Base-by-base conservation (phyloP, 2,329 filamentous ascomycete species). In the Claviceps africana region DNA sequence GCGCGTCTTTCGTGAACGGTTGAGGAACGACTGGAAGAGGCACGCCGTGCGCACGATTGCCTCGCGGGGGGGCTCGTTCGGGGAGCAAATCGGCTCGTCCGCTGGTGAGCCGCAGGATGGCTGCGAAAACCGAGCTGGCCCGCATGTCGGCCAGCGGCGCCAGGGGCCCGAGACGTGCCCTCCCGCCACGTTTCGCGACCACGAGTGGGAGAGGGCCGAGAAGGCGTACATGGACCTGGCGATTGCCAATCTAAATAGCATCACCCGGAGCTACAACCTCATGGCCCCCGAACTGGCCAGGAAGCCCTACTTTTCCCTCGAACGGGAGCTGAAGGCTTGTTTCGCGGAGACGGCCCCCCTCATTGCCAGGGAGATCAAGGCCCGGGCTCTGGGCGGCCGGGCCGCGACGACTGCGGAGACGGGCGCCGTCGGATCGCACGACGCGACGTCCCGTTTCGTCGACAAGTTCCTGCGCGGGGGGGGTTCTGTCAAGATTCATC, bases 241-340 rank as follows among this genome's bases (percentile, higher is more conserved):
- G 5, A 78, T 98, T 57, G 76, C 78, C 47, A 81, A 87, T 53
- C 79, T 97, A 52, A 97, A 97, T 67, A 67, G 70, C 31, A 74
- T 94, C 48, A 85, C 88, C 8, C 80, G 93, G 28, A 86, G 86
- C 15, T 98, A 98, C 72, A 97, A 97, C 61, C 78, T 97, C 3
- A 91, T 95, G 82, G 91, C 93, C 0, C 93, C 93, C 0, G 84
- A 88, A 51, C 75, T 95, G 1, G 90, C 91, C 2, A 94, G 93
- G 69, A 95, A 95, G 66, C 88, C 91, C 0, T 97, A 97, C 66
- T 89, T 88, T 62, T 83, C 76, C 2, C 78, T 97, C 8, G 80
- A 89, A 45, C 81, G 91, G 48, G 93, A 98, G 68, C 74, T 97
- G 17, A 76, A 75, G 31, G 74, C 79, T 2, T 96, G 90, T 64